Base-by-base conservation (phyloP, 108 stramenopile genomes). In the Nitzschia sp. region DNA sequence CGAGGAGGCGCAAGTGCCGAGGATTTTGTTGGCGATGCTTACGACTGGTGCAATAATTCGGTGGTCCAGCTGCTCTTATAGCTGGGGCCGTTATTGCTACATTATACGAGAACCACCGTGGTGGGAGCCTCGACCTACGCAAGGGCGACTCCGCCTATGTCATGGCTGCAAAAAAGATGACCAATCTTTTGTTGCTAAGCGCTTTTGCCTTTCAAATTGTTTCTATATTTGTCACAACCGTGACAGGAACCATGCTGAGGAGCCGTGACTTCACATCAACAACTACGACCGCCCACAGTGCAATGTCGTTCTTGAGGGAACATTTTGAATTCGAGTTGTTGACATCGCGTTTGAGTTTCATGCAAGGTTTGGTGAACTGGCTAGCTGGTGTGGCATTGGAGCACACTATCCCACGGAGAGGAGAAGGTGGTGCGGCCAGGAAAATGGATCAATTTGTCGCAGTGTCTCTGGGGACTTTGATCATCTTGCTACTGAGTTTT, bases 281-380 rank as follows among this genome's bases (percentile, higher is more conserved):
- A 9, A 1, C 36, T 1, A 13, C 31, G 2, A 33, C 57, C 1
- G 33, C 33, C n/a, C 17, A 19, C 23, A 62, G 38, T 34, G 38
- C 24, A 19, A 36, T 62, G 9, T 36, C n/a, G 1, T 62, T 62
- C 25, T 26, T 62, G 6, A 18, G 26, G 23, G 61, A 62, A 13
- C 18, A 62, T 0, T 62, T 45, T 62, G 61, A 62, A 33, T 71
- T 82, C 53, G 82, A 86, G 46, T 83, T 72, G 32, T 42, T 86
- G 57, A 74, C 82, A 0, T 66, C 69, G 13, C 76, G 59, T 36
- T 55, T 83, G 19, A 49, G 66, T 21, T 86, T 86, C 46, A 48
- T 86, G 23, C 82, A 86, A 47, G 85, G 85, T 17, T 61, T 86
- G 15, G 45, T 86, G 11, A 54, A 82, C 53, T 86, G 85, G 85